Percentiles rank a stretch among this genome's conserved stretches.
These are phyloP conservation scores for Aspergillus sparsus DNA, from an alignment of 495 filamentous ascomycete genomes.

Conservation along the genomic window DNA sequence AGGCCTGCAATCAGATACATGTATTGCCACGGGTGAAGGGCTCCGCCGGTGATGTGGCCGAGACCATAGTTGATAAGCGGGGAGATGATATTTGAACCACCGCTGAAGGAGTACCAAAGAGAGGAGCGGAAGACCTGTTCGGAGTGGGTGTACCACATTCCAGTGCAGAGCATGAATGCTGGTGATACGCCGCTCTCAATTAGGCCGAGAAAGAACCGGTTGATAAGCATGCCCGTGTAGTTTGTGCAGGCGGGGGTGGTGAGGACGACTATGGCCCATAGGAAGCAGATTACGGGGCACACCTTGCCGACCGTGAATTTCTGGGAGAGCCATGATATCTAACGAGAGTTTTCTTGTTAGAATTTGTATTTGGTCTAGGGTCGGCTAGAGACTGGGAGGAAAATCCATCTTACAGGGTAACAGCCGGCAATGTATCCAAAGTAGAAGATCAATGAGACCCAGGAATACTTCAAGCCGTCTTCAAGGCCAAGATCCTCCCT, in stretches of 20 bases:
- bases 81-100: slow-evolving; percentile 18
- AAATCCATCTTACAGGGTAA: no score
- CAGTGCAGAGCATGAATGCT: slow-evolving; percentile 19
- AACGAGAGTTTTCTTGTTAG: slow-evolving; percentile 4
- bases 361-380: no score
- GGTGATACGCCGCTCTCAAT: slow-evolving; percentile 19
- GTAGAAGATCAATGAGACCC: slow-evolving; percentile 18
- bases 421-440: slow-evolving; percentile 18
- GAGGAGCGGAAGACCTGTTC: slow-evolving; percentile 20
- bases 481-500: slow-evolving; percentile 13
- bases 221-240: slow-evolving; percentile 18
- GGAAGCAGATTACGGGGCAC: slow-evolving; percentile 15
- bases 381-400: no score
- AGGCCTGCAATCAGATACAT: slow-evolving; percentile 14
- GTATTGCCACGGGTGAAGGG: slow-evolving; percentile 6
- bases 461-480: slow-evolving; percentile 16
- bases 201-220: slow-evolving; percentile 16
- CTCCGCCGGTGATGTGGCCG: slow-evolving; percentile 15
- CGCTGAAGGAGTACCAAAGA: slow-evolving; percentile 20
- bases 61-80: slow-evolving; percentile 18
- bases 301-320: slow-evolving; percentile 18
- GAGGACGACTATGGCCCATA: slow-evolving; percentile 15
- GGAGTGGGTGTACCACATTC: slow-evolving; percentile 19
- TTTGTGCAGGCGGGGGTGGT: slow-evolving; percentile 16
- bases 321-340: slow-evolving; percentile 19